Evolutionary conservation across 345 rosid species (phyloP).

Genomic region (Bruguiera sexangula): DNA sequence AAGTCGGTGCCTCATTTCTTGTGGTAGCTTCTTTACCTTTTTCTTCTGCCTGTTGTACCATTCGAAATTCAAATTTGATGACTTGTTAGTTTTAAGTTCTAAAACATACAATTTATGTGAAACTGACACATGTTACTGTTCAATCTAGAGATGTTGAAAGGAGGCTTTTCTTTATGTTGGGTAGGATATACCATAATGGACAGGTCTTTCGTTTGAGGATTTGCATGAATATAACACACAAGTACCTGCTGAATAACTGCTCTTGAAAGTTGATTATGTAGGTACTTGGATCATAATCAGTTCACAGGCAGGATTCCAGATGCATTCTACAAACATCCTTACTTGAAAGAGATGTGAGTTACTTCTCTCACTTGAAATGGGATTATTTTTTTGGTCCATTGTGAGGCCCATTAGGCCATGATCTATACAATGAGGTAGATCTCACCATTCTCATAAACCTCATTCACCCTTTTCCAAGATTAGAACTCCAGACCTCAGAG

Average conservation of each 20-base stretch:
- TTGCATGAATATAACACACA: not conserved
- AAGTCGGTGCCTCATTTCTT: no score
- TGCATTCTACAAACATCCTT: constrained; percentile 60
- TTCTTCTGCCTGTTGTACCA: not conserved
- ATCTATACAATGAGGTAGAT: no score
- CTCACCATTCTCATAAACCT: no score
- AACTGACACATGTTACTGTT: not conserved
- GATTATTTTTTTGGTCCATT: no score
- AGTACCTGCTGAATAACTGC: not conserved
- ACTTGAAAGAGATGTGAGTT: constrained; percentile 72
- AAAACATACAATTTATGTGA: not conserved
- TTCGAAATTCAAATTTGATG: not conserved
- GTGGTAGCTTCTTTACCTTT: not conserved
- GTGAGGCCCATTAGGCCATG: no score
- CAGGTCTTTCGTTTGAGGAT: not conserved
- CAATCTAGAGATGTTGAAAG: not conserved
- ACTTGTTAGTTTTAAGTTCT: not conserved
- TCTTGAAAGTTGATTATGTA: constrained; percentile 12
- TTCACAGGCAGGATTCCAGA: constrained; percentile 67
- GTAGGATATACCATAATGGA: no score
- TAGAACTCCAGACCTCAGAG: no score
- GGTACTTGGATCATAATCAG: constrained; percentile 81
- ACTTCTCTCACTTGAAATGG: not conserved
- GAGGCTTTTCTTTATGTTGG: not conserved
- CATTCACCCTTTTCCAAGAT: no score